Evolutionary conservation across 2,329 filamentous ascomycete genomes (phyloP).

Genomic region (Neopestalotiopsis clavispora): DNA sequence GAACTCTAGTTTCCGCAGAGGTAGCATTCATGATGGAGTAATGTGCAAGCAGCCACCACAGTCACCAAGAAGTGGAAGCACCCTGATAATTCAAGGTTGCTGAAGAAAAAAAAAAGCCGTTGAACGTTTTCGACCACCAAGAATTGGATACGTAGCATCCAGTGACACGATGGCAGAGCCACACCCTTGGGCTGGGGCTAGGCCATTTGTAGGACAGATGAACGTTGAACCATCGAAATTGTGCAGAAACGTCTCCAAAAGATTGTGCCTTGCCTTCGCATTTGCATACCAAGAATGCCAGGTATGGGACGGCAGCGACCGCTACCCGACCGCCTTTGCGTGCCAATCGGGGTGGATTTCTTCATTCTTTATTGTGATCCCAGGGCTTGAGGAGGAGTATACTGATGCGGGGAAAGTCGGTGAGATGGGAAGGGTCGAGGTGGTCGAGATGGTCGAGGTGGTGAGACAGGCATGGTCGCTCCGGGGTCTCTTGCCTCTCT

Average conservation of each 20-base stretch:
- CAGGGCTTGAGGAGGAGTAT: neutral
- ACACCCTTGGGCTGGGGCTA: neutral
- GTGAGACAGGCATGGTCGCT: neutral
- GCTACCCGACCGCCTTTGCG: neutral
- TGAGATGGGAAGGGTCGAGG: slow-evolving; percentile 8
- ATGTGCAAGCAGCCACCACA: neutral
- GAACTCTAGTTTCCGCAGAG: neutral
- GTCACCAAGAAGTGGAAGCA: neutral
- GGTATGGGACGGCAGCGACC: slow-evolving; percentile 9
- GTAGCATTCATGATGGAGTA: neutral
- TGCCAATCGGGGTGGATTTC: slow-evolving; percentile 1
- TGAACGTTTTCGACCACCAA: neutral
- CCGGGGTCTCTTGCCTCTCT: neutral
- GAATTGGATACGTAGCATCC: neutral
- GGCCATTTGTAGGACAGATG: neutral
- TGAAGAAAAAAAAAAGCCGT: neutral
- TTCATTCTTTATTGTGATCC: neutral
- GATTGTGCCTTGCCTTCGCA: neutral
- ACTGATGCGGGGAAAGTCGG: slow-evolving; percentile 14
- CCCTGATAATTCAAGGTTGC: neutral
- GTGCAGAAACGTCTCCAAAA: neutral
- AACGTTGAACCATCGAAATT: neutral
- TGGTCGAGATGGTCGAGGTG: neutral
- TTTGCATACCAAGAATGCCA: neutral
- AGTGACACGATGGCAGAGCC: neutral